A percentile compares a stretch with the other conserved stretches of the same genome.
These are phyloP conservation scores for Irpex rosettiformis DNA, from an alignment of 1,284 basidiomycete genomes.

Conservation along the genomic window DNA sequence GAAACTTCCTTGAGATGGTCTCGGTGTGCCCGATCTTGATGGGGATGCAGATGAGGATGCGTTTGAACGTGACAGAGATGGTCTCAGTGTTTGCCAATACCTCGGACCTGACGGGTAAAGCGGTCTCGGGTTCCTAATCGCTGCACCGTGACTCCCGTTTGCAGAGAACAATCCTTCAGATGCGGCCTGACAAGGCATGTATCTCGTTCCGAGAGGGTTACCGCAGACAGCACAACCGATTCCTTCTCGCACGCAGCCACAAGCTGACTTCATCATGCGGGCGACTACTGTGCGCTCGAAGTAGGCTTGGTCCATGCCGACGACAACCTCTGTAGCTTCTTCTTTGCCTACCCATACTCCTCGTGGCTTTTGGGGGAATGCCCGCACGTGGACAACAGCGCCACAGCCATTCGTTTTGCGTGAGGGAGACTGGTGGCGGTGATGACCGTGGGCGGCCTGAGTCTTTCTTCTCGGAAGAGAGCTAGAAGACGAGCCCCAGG, in stretches of 20 bases:
- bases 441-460: constrained; percentile 36
- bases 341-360: constrained; percentile 55
- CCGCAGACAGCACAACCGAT: constrained; percentile 64
- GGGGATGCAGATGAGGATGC: not conserved
- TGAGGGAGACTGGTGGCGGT: constrained; percentile 10
- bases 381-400: constrained; percentile 49
- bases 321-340: constrained; percentile 45
- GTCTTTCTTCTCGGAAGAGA: too few species aligned
- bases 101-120: constrained; percentile 15
- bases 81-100: constrained; percentile 7
- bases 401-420: constrained; percentile 53
- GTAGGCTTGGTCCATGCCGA: constrained; percentile 48
- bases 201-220: constrained; percentile 59
- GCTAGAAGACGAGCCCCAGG: constrained; percentile 30
- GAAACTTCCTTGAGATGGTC: constrained; percentile 7
- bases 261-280: constrained; percentile 49
- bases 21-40: constrained; percentile 1
- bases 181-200: constrained; percentile 55
- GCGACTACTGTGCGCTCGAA: constrained; percentile 46
- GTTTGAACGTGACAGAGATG: not conserved
- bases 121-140: constrained; percentile 4
- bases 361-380: constrained; percentile 45
- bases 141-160: constrained; percentile 1
- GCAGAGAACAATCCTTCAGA: constrained; percentile 43
- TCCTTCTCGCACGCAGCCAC: constrained; percentile 61